phyloP scores from a whole-genome alignment of 371 early-diverging fungal species.

The Blastocladiella emersonii region DNA sequence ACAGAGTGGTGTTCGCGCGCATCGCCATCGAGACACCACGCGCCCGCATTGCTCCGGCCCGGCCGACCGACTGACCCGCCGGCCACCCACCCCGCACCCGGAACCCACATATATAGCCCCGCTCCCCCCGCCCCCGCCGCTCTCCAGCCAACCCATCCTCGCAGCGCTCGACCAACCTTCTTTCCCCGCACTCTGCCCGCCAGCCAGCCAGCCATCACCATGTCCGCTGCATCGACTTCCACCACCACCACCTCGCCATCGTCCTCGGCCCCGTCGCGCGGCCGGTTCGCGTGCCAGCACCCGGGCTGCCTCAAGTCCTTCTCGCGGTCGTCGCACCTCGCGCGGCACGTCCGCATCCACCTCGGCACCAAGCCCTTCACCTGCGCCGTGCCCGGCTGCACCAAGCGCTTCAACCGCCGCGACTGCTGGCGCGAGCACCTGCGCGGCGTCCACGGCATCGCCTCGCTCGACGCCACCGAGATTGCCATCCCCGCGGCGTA shows the following conservation, averaged over 20 bases:
- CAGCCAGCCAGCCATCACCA: too few relatives aligned
- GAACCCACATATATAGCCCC: too few relatives aligned
- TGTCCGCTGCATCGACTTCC: slow-evolving; percentile 17
- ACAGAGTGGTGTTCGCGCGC: too few relatives aligned
- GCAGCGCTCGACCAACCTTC: too few relatives aligned
- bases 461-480: not conserved
- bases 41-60: too few relatives aligned
- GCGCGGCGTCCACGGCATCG: not conserved
- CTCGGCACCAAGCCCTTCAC: not conserved
- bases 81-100: too few relatives aligned
- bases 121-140: too few relatives aligned
- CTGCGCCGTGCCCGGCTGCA: not conserved
- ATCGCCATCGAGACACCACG: too few relatives aligned
- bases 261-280: not conserved
- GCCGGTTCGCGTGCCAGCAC: not conserved
- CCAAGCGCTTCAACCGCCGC: not conserved
- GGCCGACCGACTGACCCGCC: too few relatives aligned
- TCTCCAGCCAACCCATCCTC: too few relatives aligned
- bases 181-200: too few relatives aligned
- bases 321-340: not conserved
- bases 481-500: not conserved
- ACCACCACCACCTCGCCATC: not conserved
- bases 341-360: not conserved
- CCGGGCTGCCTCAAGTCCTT: not conserved
- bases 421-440: slow-evolving; percentile 3